A percentile compares a stretch with the other conserved stretches of the same genome.
These are phyloP conservation scores for Styphnolobium japonicum DNA, from an alignment of 306 rosid genomes.

Conservation along the genomic window DNA sequence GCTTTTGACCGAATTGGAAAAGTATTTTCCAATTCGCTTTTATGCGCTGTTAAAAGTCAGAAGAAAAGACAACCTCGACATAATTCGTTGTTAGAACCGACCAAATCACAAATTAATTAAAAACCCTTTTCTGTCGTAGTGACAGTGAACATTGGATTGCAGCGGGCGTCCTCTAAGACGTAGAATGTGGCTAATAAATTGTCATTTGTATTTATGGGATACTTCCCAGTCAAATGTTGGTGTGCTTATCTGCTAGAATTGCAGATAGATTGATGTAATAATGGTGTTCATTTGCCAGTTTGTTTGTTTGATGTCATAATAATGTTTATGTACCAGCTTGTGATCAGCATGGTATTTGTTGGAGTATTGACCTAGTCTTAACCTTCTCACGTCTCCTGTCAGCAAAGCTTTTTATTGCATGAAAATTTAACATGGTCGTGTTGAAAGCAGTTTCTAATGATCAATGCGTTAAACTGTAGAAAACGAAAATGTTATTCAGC, in stretches of 20 bases:
- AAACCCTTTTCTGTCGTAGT: no score
- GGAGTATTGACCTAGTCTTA: no score
- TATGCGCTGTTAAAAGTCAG: no score
- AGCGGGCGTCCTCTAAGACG: not conserved
- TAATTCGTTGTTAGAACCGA: no score
- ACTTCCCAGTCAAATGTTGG: constrained; percentile 10
- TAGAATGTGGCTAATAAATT: not conserved
- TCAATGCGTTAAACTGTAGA: not conserved
- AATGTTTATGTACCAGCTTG: not conserved
- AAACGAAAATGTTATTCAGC: not conserved
- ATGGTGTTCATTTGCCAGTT: not conserved
- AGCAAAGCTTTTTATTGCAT: no score
- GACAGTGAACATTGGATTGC: constrained; percentile 35
- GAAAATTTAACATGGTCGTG: not conserved
- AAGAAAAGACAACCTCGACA: no score
- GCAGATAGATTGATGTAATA: not conserved
- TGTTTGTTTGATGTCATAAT: constrained; percentile 8
- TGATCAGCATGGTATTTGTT: not conserved
- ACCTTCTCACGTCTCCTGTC: no score
- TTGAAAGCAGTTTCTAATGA: not conserved
- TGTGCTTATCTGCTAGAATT: not conserved
- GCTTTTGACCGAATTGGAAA: no score
- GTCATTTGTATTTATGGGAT: not conserved
- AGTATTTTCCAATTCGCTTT: no score
- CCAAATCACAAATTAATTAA: no score